phyloP scores from a whole-genome alignment of 2,329 filamentous ascomycete species.

The Fusarium tuaranense region DNA sequence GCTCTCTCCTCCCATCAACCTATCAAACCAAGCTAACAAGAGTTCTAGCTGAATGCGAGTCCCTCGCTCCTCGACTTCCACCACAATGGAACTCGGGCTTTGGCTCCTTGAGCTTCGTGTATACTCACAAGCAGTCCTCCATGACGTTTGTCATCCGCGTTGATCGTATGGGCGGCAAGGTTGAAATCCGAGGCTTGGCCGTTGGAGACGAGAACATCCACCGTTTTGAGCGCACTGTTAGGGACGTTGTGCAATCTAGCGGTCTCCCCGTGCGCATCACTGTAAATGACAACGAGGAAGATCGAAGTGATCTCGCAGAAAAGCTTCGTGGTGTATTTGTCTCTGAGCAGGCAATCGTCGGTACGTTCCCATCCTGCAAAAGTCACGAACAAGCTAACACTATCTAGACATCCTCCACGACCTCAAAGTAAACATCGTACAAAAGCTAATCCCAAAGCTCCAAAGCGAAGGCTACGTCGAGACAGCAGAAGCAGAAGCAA shows the following conservation, averaged over 20 bases:
- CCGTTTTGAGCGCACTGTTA: constrained; percentile 76
- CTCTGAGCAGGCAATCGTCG: constrained; percentile 73
- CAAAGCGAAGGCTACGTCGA: constrained; percentile 85
- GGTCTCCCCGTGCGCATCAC: constrained; percentile 68
- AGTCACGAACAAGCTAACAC: background rate
- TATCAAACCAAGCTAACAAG: constrained; percentile 14
- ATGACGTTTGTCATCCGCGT: constrained; percentile 87
- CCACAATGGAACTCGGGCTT: constrained; percentile 82
- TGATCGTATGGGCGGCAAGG: constrained; percentile 83
- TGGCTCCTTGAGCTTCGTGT: constrained; percentile 83
- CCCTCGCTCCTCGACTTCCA: constrained; percentile 74
- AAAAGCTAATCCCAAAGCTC: constrained; percentile 82
- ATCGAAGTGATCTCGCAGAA: constrained; percentile 60
- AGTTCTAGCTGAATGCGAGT: constrained; percentile 59
- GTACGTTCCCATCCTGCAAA: constrained; percentile 39
- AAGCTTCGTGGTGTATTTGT: constrained; percentile 77
- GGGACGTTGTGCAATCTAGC: constrained; percentile 78
- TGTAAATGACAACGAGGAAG: constrained; percentile 58
- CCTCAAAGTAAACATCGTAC: constrained; percentile 83
- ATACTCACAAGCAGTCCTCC: constrained; percentile 86
- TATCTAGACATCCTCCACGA: constrained; percentile 72
- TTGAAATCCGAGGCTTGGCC: constrained; percentile 84
- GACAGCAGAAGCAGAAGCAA: constrained; percentile 56
- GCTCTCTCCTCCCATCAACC: constrained; percentile 20
- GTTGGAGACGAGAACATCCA: constrained; percentile 84